A percentile compares a stretch with the other conserved stretches of the same genome.
Conservation (phyloP, 2,329 filamentous ascomycete genomes). For the Hyphodiscus sp. region DNA sequence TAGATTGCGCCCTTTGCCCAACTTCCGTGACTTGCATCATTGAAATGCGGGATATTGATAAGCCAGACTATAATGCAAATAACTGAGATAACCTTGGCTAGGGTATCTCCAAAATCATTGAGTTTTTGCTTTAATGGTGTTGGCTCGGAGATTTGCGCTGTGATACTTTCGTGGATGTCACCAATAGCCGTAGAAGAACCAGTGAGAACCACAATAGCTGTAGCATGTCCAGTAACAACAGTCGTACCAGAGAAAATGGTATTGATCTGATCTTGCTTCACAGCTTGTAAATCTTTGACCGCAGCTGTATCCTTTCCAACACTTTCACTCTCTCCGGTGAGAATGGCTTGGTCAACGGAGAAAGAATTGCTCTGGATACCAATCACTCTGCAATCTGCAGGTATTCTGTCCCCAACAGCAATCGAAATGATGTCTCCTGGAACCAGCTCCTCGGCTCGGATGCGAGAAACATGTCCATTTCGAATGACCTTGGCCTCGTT, state of each 20-base stretch:
- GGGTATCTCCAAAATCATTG: slow-evolving; percentile 91
- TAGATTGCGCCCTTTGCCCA: slow-evolving; percentile 98
- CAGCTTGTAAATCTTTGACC: slow-evolving; percentile 73
- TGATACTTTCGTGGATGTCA: slow-evolving; percentile 98
- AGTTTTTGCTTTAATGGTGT: slow-evolving; percentile 98
- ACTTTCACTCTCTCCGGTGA: slow-evolving; percentile 97
- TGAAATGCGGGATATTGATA: slow-evolving; percentile 98
- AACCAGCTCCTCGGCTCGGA: slow-evolving; percentile 96
- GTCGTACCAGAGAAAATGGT: slow-evolving; percentile 98
- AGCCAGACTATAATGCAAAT: slow-evolving; percentile 97
- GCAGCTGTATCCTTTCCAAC: slow-evolving; percentile 73
- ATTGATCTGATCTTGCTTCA: slow-evolving; percentile 96
- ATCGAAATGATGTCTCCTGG: slow-evolving; percentile 89
- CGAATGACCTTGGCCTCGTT: slow-evolving; percentile 94
- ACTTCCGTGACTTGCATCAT: slow-evolving; percentile 83
- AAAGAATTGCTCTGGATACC: slow-evolving; percentile 97
- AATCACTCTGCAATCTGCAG: slow-evolving; percentile 86
- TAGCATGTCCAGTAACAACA: slow-evolving; percentile 89
- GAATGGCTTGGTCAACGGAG: slow-evolving; percentile 89
- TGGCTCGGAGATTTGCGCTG: slow-evolving; percentile 93
- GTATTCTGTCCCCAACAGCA: slow-evolving; percentile 84
- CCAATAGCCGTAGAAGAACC: slow-evolving; percentile 90
- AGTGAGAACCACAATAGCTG: slow-evolving; percentile 83
- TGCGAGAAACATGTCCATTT: slow-evolving; percentile 63
- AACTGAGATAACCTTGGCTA: slow-evolving; percentile 96